Evolutionary conservation across 495 filamentous ascomycete genomes (phyloP).

Genomic region (Podospora tetraspora): DNA sequence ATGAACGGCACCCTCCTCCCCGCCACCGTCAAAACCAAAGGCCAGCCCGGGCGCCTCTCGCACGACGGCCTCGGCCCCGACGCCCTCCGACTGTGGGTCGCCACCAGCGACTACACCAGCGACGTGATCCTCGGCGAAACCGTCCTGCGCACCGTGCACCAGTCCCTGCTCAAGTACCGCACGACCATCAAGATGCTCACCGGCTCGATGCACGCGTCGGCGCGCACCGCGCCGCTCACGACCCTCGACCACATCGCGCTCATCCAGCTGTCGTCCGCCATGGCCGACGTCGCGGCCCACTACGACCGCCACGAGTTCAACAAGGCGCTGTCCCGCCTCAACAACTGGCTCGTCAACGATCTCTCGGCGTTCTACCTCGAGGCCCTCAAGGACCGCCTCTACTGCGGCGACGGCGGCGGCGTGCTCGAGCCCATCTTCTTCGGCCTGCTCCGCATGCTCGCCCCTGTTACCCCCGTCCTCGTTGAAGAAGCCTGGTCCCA

Average conservation of each 20-base stretch:
- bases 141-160: slow-evolving; percentile 68
- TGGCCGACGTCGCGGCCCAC: slow-evolving; percentile 52
- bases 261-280: slow-evolving; percentile 60
- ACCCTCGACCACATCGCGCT: slow-evolving; percentile 71
- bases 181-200: slow-evolving; percentile 83
- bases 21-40: slow-evolving; percentile 29
- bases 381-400: slow-evolving; percentile 81
- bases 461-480: slow-evolving; percentile 75
- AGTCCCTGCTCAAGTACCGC: slow-evolving; percentile 74
- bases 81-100: slow-evolving; percentile 87
- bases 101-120: slow-evolving; percentile 81
- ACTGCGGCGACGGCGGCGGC: slow-evolving; percentile 64
- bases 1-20: slow-evolving; percentile 66
- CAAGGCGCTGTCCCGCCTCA: slow-evolving; percentile 66
- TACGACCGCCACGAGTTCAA: slow-evolving; percentile 75
- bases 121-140: slow-evolving; percentile 75
- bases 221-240: slow-evolving; percentile 39
- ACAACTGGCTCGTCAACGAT: slow-evolving; percentile 71
- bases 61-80: slow-evolving; percentile 61
- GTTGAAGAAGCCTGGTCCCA: slow-evolving; percentile 86
- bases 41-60: slow-evolving; percentile 10
- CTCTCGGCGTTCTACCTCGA: slow-evolving; percentile 94
- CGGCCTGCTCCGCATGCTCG: slow-evolving; percentile 68
- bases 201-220: slow-evolving; percentile 66
- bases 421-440: slow-evolving; percentile 65